Conservation (phyloP, 495 filamentous ascomycete genomes). For the Saxispiralis lemnorum region DNA sequence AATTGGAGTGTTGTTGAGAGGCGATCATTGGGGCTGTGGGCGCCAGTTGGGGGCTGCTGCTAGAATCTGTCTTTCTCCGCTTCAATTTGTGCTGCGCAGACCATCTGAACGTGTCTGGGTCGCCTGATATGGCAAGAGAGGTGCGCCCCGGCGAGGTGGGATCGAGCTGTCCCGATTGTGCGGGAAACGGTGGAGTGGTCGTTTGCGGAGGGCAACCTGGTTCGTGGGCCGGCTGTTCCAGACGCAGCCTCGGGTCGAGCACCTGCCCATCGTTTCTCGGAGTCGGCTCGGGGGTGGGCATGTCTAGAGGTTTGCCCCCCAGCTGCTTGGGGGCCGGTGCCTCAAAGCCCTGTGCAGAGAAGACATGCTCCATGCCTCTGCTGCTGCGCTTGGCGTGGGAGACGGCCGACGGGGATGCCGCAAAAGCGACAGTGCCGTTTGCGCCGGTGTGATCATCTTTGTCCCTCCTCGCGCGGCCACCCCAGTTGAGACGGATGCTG, state of each 20-base stretch:
- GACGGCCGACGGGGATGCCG: not conserved
- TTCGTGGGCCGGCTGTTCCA: not conserved
- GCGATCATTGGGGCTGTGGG: constrained; percentile 3
- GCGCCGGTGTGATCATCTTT: constrained; percentile 15
- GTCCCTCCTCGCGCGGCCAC: constrained; percentile 40
- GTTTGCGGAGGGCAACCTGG: not conserved
- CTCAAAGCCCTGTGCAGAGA: constrained; percentile 13
- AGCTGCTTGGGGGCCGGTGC: constrained; percentile 4
- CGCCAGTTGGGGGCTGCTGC: not conserved
- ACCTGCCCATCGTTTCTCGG: not conserved
- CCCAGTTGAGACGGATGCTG: constrained; percentile 72
- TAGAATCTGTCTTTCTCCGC: not conserved
- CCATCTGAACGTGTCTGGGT: constrained; percentile 10
- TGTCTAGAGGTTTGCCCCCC: constrained; percentile 3
- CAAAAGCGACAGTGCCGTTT: constrained; percentile 7
- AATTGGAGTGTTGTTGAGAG: constrained; percentile 4
- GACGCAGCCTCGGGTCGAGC: constrained; percentile 2
- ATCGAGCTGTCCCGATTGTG: not conserved
- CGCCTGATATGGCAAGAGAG: no score
- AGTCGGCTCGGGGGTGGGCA: constrained; percentile 7
- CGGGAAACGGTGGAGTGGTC: no score
- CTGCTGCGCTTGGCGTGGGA: not conserved
- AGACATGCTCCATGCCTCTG: constrained; percentile 10
- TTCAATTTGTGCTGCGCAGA: constrained; percentile 9
- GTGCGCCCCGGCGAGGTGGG: no score